These are phyloP conservation scores for Aspergillus texensis DNA, from an alignment of 2,329 filamentous ascomycete species.

Conservation along the genomic window DNA sequence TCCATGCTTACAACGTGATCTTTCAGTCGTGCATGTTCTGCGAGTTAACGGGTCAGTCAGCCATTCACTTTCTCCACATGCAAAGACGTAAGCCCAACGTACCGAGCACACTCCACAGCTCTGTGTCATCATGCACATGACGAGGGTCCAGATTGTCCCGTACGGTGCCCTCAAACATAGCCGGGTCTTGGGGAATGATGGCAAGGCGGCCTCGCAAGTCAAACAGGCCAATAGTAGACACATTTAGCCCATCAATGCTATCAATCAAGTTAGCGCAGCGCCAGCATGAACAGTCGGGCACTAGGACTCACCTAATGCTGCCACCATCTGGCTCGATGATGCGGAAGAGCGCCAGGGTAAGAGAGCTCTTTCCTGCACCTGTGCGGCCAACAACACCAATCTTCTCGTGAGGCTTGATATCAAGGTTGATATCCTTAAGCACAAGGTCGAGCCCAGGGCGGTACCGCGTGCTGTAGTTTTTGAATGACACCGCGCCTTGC, in stretches of 20 bases:
- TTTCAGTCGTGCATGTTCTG: slow-evolving; percentile 90
- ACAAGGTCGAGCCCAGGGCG: slow-evolving; percentile 87
- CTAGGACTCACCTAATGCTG: slow-evolving; percentile 60
- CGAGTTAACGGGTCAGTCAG: slow-evolving; percentile 43
- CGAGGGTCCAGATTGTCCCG: slow-evolving; percentile 95
- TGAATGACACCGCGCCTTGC: slow-evolving; percentile 83
- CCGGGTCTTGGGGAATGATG: slow-evolving; percentile 97
- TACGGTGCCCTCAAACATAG: slow-evolving; percentile 89
- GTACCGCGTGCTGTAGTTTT: slow-evolving; percentile 93
- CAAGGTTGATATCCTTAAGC: slow-evolving; percentile 85
- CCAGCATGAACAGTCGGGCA: slow-evolving; percentile 9
- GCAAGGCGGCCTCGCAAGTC: slow-evolving; percentile 87
- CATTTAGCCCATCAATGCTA: slow-evolving; percentile 85
- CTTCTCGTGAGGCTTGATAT: slow-evolving; percentile 96
- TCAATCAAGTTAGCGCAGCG: slow-evolving; percentile 18
- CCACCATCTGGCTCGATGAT: slow-evolving; percentile 88
- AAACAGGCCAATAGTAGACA: slow-evolving; percentile 83
- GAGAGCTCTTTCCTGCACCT: slow-evolving; percentile 90
- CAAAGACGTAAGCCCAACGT: slow-evolving; percentile 44
- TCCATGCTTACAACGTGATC: slow-evolving; percentile 86
- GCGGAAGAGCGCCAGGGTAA: slow-evolving; percentile 90
- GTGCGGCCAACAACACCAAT: slow-evolving; percentile 96
- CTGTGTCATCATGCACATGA: slow-evolving; percentile 93
- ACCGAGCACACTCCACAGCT: slow-evolving; percentile 94
- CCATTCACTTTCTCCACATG: slow-evolving; percentile 19